Evolutionary conservation across 805 yeast species (phyloP), one percentile per base, ranked within the genome.

Genomic region (Lipomyces chichibuensis): DNA sequence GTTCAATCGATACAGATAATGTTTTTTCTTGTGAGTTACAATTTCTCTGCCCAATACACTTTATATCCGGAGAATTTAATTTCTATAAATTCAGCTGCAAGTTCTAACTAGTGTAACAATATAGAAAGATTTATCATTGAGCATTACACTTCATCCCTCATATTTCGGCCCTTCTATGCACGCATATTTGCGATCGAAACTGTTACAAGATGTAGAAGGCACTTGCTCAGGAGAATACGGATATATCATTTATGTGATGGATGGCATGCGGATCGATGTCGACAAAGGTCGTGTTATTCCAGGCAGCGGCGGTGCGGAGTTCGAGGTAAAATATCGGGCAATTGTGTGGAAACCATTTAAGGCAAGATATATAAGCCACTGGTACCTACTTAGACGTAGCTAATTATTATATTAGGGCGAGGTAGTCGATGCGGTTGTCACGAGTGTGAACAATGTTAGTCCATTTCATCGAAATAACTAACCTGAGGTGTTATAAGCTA

Each of bases 161-260:
- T 95, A 88, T 79, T 94, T 93, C 76, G 99, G 99, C 1, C 97
- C 98, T 2, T 96, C 93, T 74, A 95, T 95, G 98, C 92, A 90
- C 79, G 96, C 92, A 77, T 94, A 88, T 76, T 83, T 95, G 73
- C 87, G 96, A 76, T 91, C 92, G 76, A 93, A 94, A 78, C 84
- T 95, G 69, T 84, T 95, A 66, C 92, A 91, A 71, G 99, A 95
- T 77, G 99, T 95, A 55, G 99, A 95, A 80, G 99, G 99, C 32
- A 92, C 98, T 0, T 95, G 98, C 80, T 93, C 98, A 0, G 99
- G 99, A 74, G 97, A 95, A 79, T 95, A 95, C 81, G 99, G 99
- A 14, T 95, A 95, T 78, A 95, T 95, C 72, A 88, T 95, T 65
- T 94, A 98, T 80, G 99, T 95, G 56, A 83, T 95, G 76, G 98